These are phyloP conservation scores for Pythium diclinum DNA, from an alignment of 352 stramenopile species.

Conservation along the genomic window DNA sequence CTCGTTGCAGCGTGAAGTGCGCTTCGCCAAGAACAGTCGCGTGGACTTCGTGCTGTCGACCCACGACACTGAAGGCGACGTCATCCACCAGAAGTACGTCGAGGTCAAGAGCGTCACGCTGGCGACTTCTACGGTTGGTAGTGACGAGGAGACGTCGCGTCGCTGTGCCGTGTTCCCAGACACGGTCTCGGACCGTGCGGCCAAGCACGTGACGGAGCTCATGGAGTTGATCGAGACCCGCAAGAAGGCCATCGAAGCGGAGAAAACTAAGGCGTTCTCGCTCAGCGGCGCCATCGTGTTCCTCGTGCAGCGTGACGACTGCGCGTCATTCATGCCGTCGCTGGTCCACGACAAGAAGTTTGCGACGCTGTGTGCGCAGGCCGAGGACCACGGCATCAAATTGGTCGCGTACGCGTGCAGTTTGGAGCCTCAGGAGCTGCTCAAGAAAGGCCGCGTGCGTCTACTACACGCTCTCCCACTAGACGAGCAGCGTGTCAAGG, in stretches of 20 bases:
- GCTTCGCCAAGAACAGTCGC: conserved; percentile 77
- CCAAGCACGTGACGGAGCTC: conserved; percentile 76
- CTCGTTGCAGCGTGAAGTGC: conserved; percentile 63
- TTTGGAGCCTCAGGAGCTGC: conserved; percentile 45
- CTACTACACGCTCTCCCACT: conserved; percentile 43
- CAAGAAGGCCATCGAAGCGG: conserved; percentile 16
- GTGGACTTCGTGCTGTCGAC: conserved; percentile 79
- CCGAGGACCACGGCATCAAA: conserved; percentile 48
- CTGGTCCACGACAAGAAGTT: conserved; percentile 65
- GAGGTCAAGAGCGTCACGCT: conserved; percentile 87
- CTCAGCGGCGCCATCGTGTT: conserved; percentile 66
- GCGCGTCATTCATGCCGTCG: conserved; percentile 62
- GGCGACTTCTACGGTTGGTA: conserved; percentile 9
- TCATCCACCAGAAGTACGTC: conserved; percentile 63
- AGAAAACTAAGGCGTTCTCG: conserved; percentile 15
- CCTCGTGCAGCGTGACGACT: conserved; percentile 77
- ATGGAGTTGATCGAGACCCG: conserved; percentile 47
- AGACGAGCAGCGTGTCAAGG: conserved; percentile 4
- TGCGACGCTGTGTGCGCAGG: conserved; percentile 49
- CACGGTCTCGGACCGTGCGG: conserved; percentile 65
- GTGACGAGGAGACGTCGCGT: conserved; percentile 3
- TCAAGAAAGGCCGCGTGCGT: conserved; percentile 32
- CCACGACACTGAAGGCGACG: conserved; percentile 27
- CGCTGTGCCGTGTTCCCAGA: conserved; percentile 75
- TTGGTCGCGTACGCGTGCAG: conserved; percentile 57